phyloP scores from a whole-genome alignment of 306 rosid species.

The Carpinus fangiana region DNA sequence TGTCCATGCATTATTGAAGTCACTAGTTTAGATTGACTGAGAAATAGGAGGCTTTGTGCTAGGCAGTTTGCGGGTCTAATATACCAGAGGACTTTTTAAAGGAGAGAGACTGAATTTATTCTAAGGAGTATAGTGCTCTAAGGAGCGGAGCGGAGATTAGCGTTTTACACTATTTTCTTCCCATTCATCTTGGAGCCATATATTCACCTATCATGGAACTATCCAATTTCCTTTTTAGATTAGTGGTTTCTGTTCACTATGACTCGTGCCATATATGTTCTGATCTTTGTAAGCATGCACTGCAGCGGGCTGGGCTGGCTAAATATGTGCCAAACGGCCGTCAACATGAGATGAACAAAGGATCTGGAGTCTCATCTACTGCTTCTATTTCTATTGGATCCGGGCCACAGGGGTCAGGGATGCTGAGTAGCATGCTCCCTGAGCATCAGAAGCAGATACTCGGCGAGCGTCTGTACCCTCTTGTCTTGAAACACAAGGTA shows the following conservation, averaged over 20 bases:
- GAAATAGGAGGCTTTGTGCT: neutral
- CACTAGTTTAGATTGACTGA: neutral
- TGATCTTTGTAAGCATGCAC: slow-evolving; percentile 26
- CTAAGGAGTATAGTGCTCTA: neutral
- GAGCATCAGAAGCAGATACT: slow-evolving; percentile 82
- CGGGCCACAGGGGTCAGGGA: slow-evolving; percentile 54
- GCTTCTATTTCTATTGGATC: slow-evolving; percentile 49
- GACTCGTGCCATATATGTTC: neutral
- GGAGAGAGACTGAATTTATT: neutral
- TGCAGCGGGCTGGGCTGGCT: slow-evolving; percentile 54
- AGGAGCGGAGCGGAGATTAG: neutral
- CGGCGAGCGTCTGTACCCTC: slow-evolving; percentile 70
- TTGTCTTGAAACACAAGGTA: slow-evolving; percentile 68
- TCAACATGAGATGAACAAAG: slow-evolving; percentile 50
- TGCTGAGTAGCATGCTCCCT: slow-evolving; percentile 73
- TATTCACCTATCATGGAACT: neutral
- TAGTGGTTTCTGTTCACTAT: slow-evolving; percentile 1
- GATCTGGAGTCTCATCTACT: slow-evolving; percentile 53
- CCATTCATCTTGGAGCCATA: neutral
- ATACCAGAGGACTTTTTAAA: neutral
- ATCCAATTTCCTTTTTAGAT: neutral
- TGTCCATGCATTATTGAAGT: neutral
- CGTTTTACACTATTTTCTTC: neutral
- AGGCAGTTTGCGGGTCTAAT: neutral
- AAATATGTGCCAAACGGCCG: slow-evolving; percentile 53